Base-by-base conservation (phyloP, 140 eudicot species). In the Cichorium intybus region DNA sequence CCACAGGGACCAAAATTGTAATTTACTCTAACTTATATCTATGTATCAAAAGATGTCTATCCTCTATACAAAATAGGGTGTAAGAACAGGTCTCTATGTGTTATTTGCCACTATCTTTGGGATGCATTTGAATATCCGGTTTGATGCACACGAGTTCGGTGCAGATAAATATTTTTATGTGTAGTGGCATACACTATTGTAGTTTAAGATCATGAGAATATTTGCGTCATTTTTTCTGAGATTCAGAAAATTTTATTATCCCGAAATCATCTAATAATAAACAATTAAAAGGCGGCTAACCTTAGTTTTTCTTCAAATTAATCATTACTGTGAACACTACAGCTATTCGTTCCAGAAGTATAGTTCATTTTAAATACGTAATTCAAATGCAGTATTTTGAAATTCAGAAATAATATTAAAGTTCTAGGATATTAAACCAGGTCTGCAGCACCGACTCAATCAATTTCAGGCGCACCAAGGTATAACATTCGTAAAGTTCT, bases 121-220 rank as follows among this genome's bases (percentile, higher is more conserved):
- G 20, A 15, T 43, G 49, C 7, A 43, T 14, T 43, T 43, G 49
- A 43, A 43, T 43, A 43, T 43, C 7, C 15, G 18, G 18, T 43
- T 43, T 20, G 18, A 43, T 43, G 49, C 7, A 43, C 49, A 43
- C 15, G 49, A 43, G 54, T 48, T 48, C 7, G 26, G 23, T 48
- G 54, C 23, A 48, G 4, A 17, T 48, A 48, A 48, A 6, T 48
- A 48, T 48, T 48, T 47, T 48, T 17, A 48, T 48, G 0, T 48
- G 54, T 17, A 11, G 54, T 48, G 54, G 26, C 54, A 48, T 48
- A 48, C 54, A 48, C 52, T 48, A 48, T 48, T 48, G 12, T 48
- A 18, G 11, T 18, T 18, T 24, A 48, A 48, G 24, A 48, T 43
- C 49, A 14, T 43, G 46, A 43, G 18, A 4, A 15, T 43, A 43